Conservation (phyloP, 345 rosid species). For the Melastoma malabathricum region DNA sequence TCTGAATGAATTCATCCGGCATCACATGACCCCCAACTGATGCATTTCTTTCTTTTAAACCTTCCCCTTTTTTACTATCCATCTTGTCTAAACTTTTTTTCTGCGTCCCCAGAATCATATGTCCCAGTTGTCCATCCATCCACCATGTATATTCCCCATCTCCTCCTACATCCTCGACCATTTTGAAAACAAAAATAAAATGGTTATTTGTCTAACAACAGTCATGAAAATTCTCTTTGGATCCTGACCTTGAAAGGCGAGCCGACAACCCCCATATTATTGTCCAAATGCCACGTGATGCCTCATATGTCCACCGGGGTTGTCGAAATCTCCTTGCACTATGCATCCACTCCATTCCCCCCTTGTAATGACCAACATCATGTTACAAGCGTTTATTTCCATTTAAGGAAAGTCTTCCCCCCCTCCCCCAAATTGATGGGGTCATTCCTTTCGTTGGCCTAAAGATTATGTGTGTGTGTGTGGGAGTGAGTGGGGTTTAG, state of each 20-base stretch:
- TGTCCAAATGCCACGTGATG: constrained; percentile 26
- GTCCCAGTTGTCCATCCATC: too few relatives aligned
- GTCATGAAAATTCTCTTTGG: constrained; percentile 12
- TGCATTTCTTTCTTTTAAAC: neutral
- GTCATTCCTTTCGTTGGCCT: too few relatives aligned
- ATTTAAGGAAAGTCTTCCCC: neutral
- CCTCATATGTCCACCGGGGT: constrained; percentile 14
- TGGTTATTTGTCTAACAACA: constrained; percentile 11
- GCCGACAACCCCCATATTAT: constrained; percentile 49
- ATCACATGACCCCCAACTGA: constrained; percentile 2
- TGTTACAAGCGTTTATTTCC: neutral
- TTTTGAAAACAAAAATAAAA: constrained; percentile 9
- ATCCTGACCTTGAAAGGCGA: constrained; percentile 31
- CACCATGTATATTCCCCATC: constrained; percentile 5
- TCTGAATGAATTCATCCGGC: constrained; percentile 11
- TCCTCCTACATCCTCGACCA: constrained; percentile 24
- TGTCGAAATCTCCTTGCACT: constrained; percentile 13
- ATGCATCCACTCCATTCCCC: constrained; percentile 7
- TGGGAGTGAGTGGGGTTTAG: too few relatives aligned
- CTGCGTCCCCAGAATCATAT: neutral
- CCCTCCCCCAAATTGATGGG: too few relatives aligned
- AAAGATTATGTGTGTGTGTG: too few relatives aligned
- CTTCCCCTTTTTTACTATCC: constrained; percentile 13
- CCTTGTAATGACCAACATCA: neutral
- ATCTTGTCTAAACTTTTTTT: constrained; percentile 18